A percentile compares a stretch with the other conserved stretches of the same genome.
Conservation (phyloP, 345 rosid species). For the Eucalyptus microcorys region DNA sequence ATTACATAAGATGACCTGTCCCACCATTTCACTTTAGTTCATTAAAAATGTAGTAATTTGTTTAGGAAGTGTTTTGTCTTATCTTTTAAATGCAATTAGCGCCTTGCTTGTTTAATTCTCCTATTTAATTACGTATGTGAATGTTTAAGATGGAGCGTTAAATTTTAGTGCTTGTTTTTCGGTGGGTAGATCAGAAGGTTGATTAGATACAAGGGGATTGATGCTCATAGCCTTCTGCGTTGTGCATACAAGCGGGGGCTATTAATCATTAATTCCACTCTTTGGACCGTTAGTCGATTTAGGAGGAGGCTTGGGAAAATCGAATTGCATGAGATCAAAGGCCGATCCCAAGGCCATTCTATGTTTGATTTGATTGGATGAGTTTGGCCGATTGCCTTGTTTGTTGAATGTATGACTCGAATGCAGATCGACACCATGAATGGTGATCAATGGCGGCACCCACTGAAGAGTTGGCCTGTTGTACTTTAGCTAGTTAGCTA, state of each 20-base stretch:
- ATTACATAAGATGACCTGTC: not conserved
- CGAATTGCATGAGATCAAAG: not conserved
- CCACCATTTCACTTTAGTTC: not conserved
- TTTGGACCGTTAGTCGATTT: not conserved
- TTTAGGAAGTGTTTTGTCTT: not conserved
- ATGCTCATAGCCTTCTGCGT: not conserved
- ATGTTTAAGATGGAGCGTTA: not conserved
- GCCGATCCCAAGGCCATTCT: not conserved
- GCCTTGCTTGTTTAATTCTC: not conserved
- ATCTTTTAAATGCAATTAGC: not conserved
- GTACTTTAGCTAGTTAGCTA: too few relatives aligned
- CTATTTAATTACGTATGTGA: not conserved
- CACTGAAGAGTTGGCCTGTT: not conserved
- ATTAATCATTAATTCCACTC: not conserved
- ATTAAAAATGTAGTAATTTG: not conserved
- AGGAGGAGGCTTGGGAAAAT: not conserved
- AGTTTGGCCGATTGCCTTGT: not conserved
- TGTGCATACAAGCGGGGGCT: not conserved
- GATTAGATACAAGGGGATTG: not conserved
- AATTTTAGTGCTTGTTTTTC: not conserved
- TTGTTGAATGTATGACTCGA: not conserved
- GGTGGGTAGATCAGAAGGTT: not conserved
- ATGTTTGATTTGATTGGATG: not conserved
- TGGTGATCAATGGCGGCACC: not conserved
- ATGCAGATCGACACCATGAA: not conserved